These are phyloP conservation scores for Obelidium mucronatum DNA, from an alignment of 192 early-diverging fungal species.

Conservation along the genomic window DNA sequence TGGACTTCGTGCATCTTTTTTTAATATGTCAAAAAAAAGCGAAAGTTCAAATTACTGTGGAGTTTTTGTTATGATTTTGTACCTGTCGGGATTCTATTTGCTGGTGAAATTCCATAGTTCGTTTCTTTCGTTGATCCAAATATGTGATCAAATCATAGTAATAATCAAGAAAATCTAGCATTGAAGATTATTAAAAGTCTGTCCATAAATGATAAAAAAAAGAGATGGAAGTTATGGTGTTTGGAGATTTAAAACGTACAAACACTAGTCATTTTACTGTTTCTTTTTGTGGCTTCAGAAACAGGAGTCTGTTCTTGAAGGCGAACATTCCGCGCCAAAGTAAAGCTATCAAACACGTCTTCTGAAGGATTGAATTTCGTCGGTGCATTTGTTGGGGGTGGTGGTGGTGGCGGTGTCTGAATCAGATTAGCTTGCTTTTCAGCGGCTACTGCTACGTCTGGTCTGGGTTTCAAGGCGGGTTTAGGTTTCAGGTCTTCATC, in stretches of 20 bases:
- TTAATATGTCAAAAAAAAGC: neutral
- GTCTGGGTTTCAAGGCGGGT: too few relatives aligned
- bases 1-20: conserved; percentile 54
- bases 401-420: too few relatives aligned
- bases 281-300: conserved; percentile 47
- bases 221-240: neutral
- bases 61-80: too few relatives aligned
- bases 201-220: too few relatives aligned
- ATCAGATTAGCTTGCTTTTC: too few relatives aligned
- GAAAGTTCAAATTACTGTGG: too few relatives aligned
- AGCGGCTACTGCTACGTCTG: too few relatives aligned
- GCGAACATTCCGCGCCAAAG: conserved; percentile 14
- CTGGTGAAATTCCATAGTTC: conserved; percentile 64
- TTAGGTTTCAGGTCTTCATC: too few relatives aligned
- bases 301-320: conserved; percentile 22
- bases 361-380: conserved; percentile 18
- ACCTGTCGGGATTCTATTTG: conserved; percentile 28
- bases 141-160: conserved; percentile 86
- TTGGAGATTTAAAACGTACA: conserved; percentile 40
- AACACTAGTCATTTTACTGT: conserved; percentile 56
- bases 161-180: conserved; percentile 77
- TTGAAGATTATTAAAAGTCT: too few relatives aligned
- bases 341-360: conserved; percentile 25
- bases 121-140: conserved; percentile 68
- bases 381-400: too few relatives aligned